A percentile compares a stretch with the other conserved stretches of the same genome.
These are phyloP conservation scores for Lizanozyma gosingica DNA, from an alignment of 1,139 yeast species.

Conservation along the genomic window DNA sequence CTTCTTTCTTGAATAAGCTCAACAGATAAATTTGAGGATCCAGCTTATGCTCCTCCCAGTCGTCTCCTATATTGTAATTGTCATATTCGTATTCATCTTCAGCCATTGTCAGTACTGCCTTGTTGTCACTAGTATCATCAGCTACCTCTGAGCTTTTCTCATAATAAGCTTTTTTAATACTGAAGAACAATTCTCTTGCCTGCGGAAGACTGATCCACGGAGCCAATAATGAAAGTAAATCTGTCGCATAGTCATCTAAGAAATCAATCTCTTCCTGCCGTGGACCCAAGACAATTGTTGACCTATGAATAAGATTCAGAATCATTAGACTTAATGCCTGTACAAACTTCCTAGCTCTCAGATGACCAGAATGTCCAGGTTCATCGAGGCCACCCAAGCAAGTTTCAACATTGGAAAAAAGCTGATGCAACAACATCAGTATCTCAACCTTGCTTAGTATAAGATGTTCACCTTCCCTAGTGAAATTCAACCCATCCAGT, in stretches of 20 bases:
- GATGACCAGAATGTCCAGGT: no score
- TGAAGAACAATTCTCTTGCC: slow-evolving; percentile 32
- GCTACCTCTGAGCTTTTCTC: slow-evolving; percentile 3
- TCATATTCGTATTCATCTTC: slow-evolving; percentile 1
- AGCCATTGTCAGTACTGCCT: no score
- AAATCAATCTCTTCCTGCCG: not conserved
- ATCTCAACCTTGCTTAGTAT: slow-evolving; percentile 47
- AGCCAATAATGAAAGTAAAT: not conserved
- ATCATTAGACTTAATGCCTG: not conserved
- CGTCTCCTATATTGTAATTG: slow-evolving; percentile 2
- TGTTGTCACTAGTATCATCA: not conserved
- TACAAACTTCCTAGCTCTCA: not conserved
- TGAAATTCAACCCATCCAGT: slow-evolving; percentile 29
- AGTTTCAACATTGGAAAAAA: slow-evolving; percentile 32
- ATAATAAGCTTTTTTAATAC: slow-evolving; percentile 16
- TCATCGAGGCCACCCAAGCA: not conserved
- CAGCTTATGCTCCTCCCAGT: not conserved
- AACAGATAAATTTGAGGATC: no score
- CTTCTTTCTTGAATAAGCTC: not conserved
- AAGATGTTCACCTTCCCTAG: slow-evolving; percentile 43
- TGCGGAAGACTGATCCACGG: slow-evolving; percentile 14
- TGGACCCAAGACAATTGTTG: not conserved
- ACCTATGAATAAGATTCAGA: not conserved
- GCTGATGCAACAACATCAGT: slow-evolving; percentile 63
- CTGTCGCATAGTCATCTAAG: not conserved